These are phyloP conservation scores for Polyplosphaeria fusca DNA, from an alignment of 495 filamentous ascomycete genomes.

Conservation along the genomic window DNA sequence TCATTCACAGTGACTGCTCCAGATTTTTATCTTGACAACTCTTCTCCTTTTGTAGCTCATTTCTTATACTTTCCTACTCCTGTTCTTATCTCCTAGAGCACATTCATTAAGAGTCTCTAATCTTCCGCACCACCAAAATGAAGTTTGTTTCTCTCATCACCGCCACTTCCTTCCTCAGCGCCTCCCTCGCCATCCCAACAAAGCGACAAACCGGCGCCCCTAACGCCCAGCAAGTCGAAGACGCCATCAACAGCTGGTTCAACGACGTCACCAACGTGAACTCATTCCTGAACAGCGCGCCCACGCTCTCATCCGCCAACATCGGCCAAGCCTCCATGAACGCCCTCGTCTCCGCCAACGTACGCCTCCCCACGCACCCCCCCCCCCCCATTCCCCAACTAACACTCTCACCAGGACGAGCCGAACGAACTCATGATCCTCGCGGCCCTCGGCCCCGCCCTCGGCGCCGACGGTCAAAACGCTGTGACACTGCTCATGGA, in stretches of 20 bases:
- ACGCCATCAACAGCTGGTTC: conserved; percentile 2
- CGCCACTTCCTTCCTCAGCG: background rate
- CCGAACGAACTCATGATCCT: conserved; percentile 8
- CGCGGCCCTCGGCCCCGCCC: background rate
- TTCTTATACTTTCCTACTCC: too few relatives aligned
- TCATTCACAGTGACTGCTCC: too few relatives aligned
- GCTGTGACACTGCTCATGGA: conserved; percentile 3
- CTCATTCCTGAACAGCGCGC: conserved; percentile 4
- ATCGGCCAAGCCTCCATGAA: background rate
- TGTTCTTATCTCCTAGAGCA: too few relatives aligned
- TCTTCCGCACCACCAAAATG: too few relatives aligned
- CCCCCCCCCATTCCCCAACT: too few relatives aligned
- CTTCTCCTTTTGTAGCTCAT: too few relatives aligned
- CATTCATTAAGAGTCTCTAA: too few relatives aligned
- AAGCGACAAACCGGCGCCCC: background rate
- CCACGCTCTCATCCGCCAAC: background rate
- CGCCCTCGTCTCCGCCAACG: conserved; percentile 2
- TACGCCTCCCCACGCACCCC: too few relatives aligned
- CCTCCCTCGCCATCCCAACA: background rate
- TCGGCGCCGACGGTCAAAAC: background rate
- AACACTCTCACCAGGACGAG: too few relatives aligned
- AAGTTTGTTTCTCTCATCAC: background rate
- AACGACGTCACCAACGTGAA: conserved; percentile 13
- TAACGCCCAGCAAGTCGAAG: background rate
- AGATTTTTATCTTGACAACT: too few relatives aligned